Evolutionary conservation across 2,329 filamentous ascomycete species (phyloP), one percentile per base, ranked within the genome.

Genomic region (Blastomyces parvus): DNA sequence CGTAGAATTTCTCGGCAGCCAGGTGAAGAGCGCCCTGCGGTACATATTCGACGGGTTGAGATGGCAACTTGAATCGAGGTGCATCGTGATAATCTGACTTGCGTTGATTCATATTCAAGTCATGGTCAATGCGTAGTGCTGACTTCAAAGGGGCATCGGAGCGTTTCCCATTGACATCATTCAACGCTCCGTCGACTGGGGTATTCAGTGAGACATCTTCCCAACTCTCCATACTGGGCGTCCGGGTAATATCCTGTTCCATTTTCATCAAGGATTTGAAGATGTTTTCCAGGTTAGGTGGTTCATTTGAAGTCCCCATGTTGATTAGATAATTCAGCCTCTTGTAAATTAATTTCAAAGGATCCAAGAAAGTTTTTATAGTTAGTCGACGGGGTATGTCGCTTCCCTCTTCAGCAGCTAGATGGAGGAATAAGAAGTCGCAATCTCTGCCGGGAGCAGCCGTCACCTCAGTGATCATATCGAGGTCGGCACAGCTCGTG

Each of bases 331-430:
- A 88, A 72, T 96, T 95, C 19, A 99, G 80, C 22, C 94, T 86
- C 57, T 87, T 84, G 71, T 96, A 89, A 5, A 99, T 82, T 6
- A 97, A 81, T 66, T 85, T 84, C 53, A 97, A 80, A 30, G 94
- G 89, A 69, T 97, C 93, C 30, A 99, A 80, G 79, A 97, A 99
- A 0, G 90, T 89, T 78, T 96, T 97, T 72, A 99, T 85, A 0
- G 90, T 93, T 64, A 97, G 84, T 61, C 90, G 83, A 3, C 87
- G 86, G 58, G 87, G 87, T 14, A 84, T 86, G 53, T 82, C 81
- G 65, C 82, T 84, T 64, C 85, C 84, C 62, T 83, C 83, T 53
- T 79, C 80, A 59, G 87, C 82, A 69, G 88, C 86, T 61, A 88
- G 82, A 71, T 97, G 92, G 48, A 99, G 77, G 73, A 91, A 96